phyloP scores from a whole-genome alignment of 139 green algal species.

The Coelastrella sp. region DNA sequence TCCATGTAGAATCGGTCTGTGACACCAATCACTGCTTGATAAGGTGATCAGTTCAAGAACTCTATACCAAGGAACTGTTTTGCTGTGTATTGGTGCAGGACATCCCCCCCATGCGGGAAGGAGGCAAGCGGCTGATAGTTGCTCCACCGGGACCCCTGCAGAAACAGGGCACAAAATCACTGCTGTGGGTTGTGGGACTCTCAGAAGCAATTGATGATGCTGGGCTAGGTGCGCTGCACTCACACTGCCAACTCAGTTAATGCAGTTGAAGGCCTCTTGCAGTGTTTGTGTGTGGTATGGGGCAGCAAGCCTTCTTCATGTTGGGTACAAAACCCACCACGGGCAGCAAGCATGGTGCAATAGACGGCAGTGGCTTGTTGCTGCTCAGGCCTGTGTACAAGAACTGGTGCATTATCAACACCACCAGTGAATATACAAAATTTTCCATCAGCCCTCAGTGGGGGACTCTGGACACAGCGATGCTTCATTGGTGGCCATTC shows the following conservation, averaged over 20 bases:
- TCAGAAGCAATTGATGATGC: conserved; percentile 36
- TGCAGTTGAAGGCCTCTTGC: not conserved
- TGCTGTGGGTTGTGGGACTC: conserved; percentile 34
- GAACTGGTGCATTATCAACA: no score
- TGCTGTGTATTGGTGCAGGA: not conserved
- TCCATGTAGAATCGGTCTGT: not conserved
- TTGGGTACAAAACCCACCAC: no score
- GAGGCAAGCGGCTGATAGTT: conserved; percentile 38
- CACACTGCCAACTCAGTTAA: not conserved
- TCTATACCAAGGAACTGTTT: not conserved
- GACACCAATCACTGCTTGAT: not conserved
- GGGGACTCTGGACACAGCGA: no score
- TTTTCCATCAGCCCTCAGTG: no score
- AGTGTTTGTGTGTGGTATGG: no score
- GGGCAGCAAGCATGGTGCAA: no score
- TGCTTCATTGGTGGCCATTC: no score
- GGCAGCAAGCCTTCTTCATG: not conserved
- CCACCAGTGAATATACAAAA: no score
- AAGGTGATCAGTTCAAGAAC: no score
- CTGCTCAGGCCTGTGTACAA: no score
- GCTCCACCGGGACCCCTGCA: conserved; percentile 37
- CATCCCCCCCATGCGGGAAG: conserved; percentile 39
- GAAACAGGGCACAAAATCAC: conserved; percentile 33
- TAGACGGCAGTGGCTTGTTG: no score
- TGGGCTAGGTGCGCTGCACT: conserved; percentile 6